Base-by-base conservation (phyloP, 768 basidiomycete genomes). In the Cyclocybe aegerita region DNA sequence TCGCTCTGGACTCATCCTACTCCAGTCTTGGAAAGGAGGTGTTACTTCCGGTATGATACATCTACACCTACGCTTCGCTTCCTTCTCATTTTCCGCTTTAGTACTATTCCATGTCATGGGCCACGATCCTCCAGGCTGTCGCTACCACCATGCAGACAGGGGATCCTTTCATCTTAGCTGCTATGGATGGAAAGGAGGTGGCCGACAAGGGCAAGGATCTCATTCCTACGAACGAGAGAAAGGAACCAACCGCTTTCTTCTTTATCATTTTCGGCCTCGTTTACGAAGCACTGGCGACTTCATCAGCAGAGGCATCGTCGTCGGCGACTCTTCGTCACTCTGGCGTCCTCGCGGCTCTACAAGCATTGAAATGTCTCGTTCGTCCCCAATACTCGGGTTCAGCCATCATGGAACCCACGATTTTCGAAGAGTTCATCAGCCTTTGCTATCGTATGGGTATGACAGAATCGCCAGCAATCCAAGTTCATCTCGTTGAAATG, bases 181-280 rank as follows among this genome's bases (percentile, higher is more conserved):
- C 93, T 0, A 89, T 98, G 79, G 86, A 94, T 62, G 93, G 91
- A 0, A 74, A 77, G 57, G 85, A 86, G 58, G 38, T 57, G 7
- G 54, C 50, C 7, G 57, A 65, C 29, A 58, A 59, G n/a, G 57
- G 65, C 1, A 52, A 62, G 34, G 48, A 50, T 16, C 44, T 67
- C 0, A 52, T 64, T 3, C 55, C 62, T 1, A 65, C 61, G 4
- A 59, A 60, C 6, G 62, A 67, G 11, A 68, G 77, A 4, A 70
- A 76, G 10, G 89, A 92, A 50, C 90, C 93, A 2, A 78, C 86
- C 0, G 77, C 83, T 9, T 84, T 91, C 68, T 99, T 98, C 71
- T 93, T 86, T 69, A 79, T 91, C 9, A 64, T 97, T 4, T 98
- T 96, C 63, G 95, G 96, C 9, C 80, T 98, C n/a, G 85, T 96